These are phyloP conservation scores for Ceratocystis diversiconidia DNA, from an alignment of 2,329 filamentous ascomycete species.

Conservation along the genomic window DNA sequence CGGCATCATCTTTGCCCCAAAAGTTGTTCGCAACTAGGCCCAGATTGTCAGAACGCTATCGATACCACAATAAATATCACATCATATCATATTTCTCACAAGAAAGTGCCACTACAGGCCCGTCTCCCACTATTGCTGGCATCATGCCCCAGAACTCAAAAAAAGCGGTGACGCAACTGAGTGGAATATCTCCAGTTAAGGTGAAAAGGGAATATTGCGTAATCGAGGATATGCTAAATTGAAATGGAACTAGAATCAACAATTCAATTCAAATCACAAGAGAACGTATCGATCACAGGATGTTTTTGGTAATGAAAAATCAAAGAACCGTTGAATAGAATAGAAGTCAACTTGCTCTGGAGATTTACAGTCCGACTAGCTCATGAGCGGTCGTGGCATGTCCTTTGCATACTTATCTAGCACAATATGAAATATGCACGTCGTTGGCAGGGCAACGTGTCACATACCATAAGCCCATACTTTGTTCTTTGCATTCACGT, in stretches of 20 bases:
- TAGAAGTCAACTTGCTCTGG: background rate
- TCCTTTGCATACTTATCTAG: background rate
- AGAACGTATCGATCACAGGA: too few relatives aligned
- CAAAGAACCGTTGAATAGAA: background rate
- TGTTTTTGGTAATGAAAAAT: background rate
- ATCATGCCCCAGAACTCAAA: slow-evolving; percentile 27
- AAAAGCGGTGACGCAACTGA: background rate
- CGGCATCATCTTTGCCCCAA: slow-evolving; percentile 98
- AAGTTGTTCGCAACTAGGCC: slow-evolving; percentile 88
- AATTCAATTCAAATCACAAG: too few relatives aligned
- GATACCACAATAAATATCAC: background rate
- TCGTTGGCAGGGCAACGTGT: slow-evolving; percentile 7
- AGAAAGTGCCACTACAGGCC: slow-evolving; percentile 52
- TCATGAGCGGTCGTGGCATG: background rate
- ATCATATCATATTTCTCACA: slow-evolving; percentile 34
- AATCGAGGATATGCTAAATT: too few relatives aligned
- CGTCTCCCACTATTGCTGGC: slow-evolving; percentile 47
- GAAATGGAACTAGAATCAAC: too few relatives aligned
- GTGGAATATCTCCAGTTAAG: too few relatives aligned
- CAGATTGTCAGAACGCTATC: background rate
- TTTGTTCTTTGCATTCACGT: background rate
- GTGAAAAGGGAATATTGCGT: too few relatives aligned
- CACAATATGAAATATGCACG: background rate
- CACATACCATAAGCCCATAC: background rate
- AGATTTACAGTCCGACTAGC: background rate